Evolutionary conservation across 495 filamentous ascomycete genomes (phyloP).

Genomic region (Acidiella bohemica): DNA sequence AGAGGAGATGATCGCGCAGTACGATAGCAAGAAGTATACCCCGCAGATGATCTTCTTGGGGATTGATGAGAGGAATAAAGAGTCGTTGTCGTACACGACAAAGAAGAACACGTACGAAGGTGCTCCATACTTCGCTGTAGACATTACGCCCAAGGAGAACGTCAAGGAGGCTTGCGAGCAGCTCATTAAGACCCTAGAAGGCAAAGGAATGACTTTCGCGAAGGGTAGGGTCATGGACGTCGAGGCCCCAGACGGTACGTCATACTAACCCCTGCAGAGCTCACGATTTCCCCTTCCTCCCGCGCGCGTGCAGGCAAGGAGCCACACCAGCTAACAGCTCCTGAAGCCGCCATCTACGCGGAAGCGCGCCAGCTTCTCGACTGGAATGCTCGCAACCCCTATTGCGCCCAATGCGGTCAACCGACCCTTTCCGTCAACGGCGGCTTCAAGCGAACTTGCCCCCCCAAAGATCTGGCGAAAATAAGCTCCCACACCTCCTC

Average conservation of each 20-base stretch:
- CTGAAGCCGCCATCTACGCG: conserved; percentile 73
- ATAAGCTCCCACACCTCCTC: conserved; percentile 30
- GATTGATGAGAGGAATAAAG: conserved; percentile 52
- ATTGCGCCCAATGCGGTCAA: conserved; percentile 77
- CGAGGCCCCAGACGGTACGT: conserved; percentile 46
- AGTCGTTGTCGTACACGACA: conserved; percentile 31
- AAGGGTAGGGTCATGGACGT: conserved; percentile 43
- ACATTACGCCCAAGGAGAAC: conserved; percentile 61
- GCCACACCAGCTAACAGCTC: conserved; percentile 2
- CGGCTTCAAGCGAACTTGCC: conserved; percentile 83
- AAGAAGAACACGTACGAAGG: conserved; percentile 52
- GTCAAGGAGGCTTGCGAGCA: conserved; percentile 36
- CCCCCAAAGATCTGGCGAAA: conserved; percentile 48
- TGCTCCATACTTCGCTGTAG: conserved; percentile 73
- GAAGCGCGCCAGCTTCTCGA: conserved; percentile 79
- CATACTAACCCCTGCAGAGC: background rate
- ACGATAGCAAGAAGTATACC: conserved; percentile 53
- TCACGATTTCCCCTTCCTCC: background rate
- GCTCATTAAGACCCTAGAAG: conserved; percentile 41
- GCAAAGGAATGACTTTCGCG: conserved; percentile 45
- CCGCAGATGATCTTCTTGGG: conserved; percentile 77
- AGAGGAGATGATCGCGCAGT: conserved; percentile 55
- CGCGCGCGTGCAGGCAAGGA: background rate
- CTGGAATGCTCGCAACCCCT: conserved; percentile 89
- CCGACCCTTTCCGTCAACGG: conserved; percentile 75